Evolutionary conservation across 2,329 filamentous ascomycete genomes (phyloP).

Genomic region (Cladophialophora exuberans): DNA sequence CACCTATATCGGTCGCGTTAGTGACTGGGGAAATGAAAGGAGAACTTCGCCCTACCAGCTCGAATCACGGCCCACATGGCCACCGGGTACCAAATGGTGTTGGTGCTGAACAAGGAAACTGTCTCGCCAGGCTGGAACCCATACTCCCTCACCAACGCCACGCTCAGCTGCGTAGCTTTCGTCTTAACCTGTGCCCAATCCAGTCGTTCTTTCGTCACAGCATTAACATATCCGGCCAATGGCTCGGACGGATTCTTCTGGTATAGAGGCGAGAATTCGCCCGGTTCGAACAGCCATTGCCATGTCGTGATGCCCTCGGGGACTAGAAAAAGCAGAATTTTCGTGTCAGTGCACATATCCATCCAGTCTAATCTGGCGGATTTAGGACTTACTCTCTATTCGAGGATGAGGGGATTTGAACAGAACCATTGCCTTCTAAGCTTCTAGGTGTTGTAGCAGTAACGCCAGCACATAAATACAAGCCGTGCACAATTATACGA

Average conservation of each 20-base stretch:
- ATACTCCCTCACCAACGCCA: conserved; percentile 60
- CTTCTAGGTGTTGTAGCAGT: neutral
- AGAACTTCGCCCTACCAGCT: conserved; percentile 42
- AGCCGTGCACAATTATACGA: neutral
- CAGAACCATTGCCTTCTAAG: conserved; percentile 32
- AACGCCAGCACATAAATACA: neutral
- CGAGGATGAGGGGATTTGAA: conserved; percentile 31
- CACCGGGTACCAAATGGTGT: conserved; percentile 69
- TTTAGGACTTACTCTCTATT: conserved; percentile 24
- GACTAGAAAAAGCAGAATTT: too few relatives aligned
- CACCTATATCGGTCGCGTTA: conserved; percentile 35
- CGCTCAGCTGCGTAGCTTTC: conserved; percentile 62
- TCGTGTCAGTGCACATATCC: too few relatives aligned
- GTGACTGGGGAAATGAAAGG: neutral
- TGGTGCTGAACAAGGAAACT: conserved; percentile 64
- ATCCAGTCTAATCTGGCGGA: neutral
- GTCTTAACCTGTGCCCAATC: conserved; percentile 61
- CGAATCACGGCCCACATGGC: conserved; percentile 62
- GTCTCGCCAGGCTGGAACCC: conserved; percentile 59
- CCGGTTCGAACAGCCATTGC: conserved; percentile 64
- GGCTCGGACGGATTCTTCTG: conserved; percentile 41
- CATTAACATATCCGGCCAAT: conserved; percentile 61
- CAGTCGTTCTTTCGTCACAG: conserved; percentile 60
- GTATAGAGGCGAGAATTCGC: conserved; percentile 52
- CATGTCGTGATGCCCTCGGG: conserved; percentile 60